Evolutionary conservation across 352 stramenopile species (phyloP).

Genomic region (Phytopythium helicoides): DNA sequence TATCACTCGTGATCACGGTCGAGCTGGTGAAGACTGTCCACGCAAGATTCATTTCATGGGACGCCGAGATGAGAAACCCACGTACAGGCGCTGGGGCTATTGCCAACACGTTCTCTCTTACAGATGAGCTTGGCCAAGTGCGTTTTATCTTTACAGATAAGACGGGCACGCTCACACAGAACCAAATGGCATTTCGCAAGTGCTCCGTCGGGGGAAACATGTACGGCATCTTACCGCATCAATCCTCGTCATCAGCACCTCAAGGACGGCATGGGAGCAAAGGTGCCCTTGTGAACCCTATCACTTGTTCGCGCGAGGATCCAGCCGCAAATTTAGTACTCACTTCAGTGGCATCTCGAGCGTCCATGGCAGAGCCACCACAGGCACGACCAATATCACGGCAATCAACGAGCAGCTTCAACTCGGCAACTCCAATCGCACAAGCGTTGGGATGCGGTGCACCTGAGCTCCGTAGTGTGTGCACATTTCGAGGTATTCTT

Average conservation of each 20-base stretch:
- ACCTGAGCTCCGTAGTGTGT: constrained; percentile 15
- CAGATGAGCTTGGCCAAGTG: constrained; percentile 92
- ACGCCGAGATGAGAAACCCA: constrained; percentile 53
- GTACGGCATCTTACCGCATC: constrained; percentile 48
- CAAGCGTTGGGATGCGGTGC: neutral
- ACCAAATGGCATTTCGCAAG: constrained; percentile 95
- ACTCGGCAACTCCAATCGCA: neutral
- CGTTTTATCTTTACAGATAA: constrained; percentile 94
- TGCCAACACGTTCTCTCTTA: constrained; percentile 89
- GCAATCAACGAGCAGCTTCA: constrained; percentile 1
- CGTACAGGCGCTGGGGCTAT: constrained; percentile 55
- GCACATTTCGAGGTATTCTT: constrained; percentile 44
- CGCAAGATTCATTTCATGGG: constrained; percentile 79
- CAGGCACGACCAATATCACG: neutral
- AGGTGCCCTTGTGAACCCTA: neutral
- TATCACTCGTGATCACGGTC: constrained; percentile 90
- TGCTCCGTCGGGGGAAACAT: constrained; percentile 89
- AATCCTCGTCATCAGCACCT: constrained; percentile 10
- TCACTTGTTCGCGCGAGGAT: neutral
- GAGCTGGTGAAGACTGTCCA: constrained; percentile 78
- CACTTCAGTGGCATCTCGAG: neutral
- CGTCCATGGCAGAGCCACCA: neutral
- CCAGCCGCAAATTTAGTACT: neutral
- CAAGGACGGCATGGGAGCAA: neutral
- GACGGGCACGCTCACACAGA: constrained; percentile 93